Percentiles rank a stretch among this genome's conserved stretches.
These are phyloP conservation scores for Cercospora sp. DNA, from an alignment of 2,329 filamentous ascomycete species.

Conservation along the genomic window DNA sequence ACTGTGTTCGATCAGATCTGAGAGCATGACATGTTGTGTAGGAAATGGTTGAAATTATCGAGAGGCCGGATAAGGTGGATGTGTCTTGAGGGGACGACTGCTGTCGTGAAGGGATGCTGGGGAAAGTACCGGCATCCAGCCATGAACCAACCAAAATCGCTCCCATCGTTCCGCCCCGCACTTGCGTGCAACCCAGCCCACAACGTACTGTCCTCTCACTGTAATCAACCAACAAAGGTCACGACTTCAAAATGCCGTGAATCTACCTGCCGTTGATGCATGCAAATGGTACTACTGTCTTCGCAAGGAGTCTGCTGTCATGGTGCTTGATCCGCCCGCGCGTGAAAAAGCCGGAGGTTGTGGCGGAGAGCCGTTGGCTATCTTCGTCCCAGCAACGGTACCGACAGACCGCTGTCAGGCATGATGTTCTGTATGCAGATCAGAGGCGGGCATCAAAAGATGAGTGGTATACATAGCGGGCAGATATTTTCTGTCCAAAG, in stretches of 20 bases:
- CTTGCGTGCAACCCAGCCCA: background rate
- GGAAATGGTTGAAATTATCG: background rate
- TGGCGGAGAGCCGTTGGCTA: constrained; percentile 7
- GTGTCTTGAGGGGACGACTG: background rate
- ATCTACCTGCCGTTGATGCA: background rate
- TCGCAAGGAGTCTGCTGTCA: background rate
- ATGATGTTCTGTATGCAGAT: background rate
- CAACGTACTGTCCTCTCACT: background rate
- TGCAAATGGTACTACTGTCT: background rate
- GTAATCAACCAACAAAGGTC: background rate
- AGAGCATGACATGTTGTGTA: background rate
- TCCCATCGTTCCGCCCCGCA: background rate
- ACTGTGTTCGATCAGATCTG: background rate
- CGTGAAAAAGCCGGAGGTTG: constrained; percentile 3
- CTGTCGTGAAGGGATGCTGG: background rate
- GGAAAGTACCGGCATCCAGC: background rate
- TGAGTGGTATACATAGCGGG: background rate
- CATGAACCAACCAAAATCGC: background rate
- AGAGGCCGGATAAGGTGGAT: background rate
- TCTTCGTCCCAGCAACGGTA: background rate
- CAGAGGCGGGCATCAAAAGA: background rate
- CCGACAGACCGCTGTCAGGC: background rate
- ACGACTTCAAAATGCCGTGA: background rate
- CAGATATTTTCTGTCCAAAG: background rate
- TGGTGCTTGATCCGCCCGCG: background rate